These are phyloP conservation scores for Trichothecium roseum DNA, from an alignment of 2,329 filamentous ascomycete genomes.

Conservation along the genomic window DNA sequence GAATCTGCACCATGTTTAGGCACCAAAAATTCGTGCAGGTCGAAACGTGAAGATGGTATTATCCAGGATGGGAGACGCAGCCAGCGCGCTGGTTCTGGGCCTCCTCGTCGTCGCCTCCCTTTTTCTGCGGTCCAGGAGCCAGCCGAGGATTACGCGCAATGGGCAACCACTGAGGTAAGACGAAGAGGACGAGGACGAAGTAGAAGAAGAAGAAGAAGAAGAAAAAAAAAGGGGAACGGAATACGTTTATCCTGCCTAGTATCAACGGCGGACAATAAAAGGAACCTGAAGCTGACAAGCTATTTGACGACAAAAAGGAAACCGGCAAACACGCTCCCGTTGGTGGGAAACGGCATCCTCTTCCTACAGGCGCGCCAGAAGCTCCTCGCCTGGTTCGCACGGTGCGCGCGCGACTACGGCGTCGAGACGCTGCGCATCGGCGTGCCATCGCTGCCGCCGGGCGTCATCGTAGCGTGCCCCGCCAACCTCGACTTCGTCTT, in stretches of 20 bases:
- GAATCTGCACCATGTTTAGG: too few species aligned
- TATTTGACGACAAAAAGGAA: slow-evolving; percentile 21
- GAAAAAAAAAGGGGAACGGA: slow-evolving; percentile 1
- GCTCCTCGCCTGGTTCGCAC: slow-evolving; percentile 52
- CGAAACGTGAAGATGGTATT: too few species aligned
- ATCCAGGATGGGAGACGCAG: too few species aligned
- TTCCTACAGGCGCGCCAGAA: slow-evolving; percentile 50
- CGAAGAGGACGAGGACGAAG: not conserved
- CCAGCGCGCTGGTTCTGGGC: too few species aligned
- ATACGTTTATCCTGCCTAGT: too few species aligned
- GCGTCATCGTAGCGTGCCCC: slow-evolving; percentile 53
- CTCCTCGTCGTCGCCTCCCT: too few species aligned
- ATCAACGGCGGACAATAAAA: too few species aligned
- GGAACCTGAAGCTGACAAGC: slow-evolving; percentile 9
- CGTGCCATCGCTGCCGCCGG: slow-evolving; percentile 51
- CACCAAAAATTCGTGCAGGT: too few species aligned
- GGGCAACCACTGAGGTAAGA: not conserved
- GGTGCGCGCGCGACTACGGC: slow-evolving; percentile 44
- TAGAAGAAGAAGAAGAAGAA: not conserved
- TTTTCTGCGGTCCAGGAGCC: too few species aligned
- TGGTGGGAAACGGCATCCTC: slow-evolving; percentile 50
- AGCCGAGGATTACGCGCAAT: too few species aligned
- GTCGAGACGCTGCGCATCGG: slow-evolving; percentile 52
- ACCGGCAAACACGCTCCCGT: slow-evolving; percentile 39
- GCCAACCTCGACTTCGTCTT: slow-evolving; percentile 52